These are phyloP conservation scores for Wallacemonas sp. DNA, from an alignment of 208 protist species.

Conservation along the genomic window DNA sequence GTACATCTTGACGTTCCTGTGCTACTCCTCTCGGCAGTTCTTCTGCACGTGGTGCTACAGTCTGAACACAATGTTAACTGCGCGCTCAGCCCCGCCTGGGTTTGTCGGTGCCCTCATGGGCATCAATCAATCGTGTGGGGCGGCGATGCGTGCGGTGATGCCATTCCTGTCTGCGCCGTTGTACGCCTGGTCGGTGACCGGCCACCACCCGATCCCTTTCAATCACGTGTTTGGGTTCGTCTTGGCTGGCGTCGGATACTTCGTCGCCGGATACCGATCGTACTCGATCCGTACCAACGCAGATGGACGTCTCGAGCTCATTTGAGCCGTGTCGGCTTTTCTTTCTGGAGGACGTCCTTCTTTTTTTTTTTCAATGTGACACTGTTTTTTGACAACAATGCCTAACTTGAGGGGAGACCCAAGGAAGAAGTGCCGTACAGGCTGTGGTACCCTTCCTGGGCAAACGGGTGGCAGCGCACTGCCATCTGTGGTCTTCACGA, in stretches of 20 bases:
- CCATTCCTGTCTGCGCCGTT: conserved; percentile 36
- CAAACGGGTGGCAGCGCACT: too few relatives aligned
- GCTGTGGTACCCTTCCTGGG: too few relatives aligned
- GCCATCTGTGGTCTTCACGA: too few relatives aligned
- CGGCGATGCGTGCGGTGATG: conserved; percentile 34
- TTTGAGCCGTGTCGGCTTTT: too few relatives aligned
- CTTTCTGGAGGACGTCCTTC: too few relatives aligned
- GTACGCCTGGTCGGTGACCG: conserved; percentile 55
- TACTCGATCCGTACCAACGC: conserved; percentile 9
- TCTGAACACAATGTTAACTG: conserved; percentile 57
- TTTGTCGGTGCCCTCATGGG: conserved; percentile 55
- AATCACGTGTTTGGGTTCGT: conserved; percentile 61
- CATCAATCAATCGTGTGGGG: conserved; percentile 62
- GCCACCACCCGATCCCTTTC: conserved; percentile 34
- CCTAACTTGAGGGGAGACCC: too few relatives aligned
- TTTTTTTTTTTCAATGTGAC: too few relatives aligned
- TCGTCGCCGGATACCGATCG: neutral
- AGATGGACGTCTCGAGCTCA: neutral
- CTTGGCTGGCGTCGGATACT: conserved; percentile 11
- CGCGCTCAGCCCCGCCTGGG: conserved; percentile 29
- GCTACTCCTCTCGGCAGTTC: conserved; percentile 24
- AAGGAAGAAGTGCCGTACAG: too few relatives aligned
- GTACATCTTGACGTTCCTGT: conserved; percentile 25
- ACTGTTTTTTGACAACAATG: too few relatives aligned
- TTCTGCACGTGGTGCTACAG: conserved; percentile 62